Base-by-base conservation (phyloP, 192 early-diverging fungal species). In the Mortierella hygrophila region DNA sequence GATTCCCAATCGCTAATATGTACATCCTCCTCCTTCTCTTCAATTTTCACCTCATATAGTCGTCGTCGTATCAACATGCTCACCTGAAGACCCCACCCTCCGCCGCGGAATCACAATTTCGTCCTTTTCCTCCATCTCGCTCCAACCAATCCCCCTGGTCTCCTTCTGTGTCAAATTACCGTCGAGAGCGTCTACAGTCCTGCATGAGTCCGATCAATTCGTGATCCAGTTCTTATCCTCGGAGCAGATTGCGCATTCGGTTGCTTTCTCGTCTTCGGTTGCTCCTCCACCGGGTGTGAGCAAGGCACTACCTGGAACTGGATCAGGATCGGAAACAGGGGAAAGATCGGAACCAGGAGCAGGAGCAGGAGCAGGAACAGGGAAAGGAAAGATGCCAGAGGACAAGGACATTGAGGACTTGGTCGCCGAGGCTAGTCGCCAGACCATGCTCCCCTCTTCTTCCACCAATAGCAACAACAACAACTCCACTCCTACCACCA, bases 71-170 rank as follows among this genome's bases (percentile, higher is more conserved):
- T 91, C 92, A 1, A 92, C 91, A 0, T 76, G 82, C 26, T 69
- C 76, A 4, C 85, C 82, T 4, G 52, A 72, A 4, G 81, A 92
- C 68, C 80, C 88, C 41, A 55, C 72, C 7, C 72, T 88, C 32
- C 84, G 85, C 40, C 89, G 91, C 29, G 94, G 94, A 13, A 94
- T 92, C 69, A 95, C 94, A 13, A 91, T 93, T 41, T 91, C 90
- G 15, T 94, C 93, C 7, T 94, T 95, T 70, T 93, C 92, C 0
- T 94, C 94, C 1, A 90, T 95, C 37, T 91, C 92, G 8, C 81
- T 95, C 5, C 75, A 89, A 35, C 94, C 94, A 13, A 75, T 87
- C 9, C 92, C 94, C 11, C 82, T 93, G 20, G 82, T 95, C 26
- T 89, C 92, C 0, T 95, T 95, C 70, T 90, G 90, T 79, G 89